phyloP scores from a whole-genome alignment of 2,329 filamentous ascomycete genomes.

The Rachicladosporium sp. region DNA sequence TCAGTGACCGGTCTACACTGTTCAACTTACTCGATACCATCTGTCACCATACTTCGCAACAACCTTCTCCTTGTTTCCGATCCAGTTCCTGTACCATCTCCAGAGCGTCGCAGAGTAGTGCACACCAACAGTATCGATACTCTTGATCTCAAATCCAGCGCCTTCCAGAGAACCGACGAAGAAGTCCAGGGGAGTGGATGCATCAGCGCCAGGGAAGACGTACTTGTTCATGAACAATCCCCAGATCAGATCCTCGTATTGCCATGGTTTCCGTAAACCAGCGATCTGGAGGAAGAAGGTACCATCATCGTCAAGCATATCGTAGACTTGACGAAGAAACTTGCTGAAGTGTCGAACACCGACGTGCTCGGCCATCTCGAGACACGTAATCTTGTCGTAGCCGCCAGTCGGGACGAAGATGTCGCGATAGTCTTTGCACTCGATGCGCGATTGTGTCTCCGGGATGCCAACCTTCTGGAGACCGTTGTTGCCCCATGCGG shows the following conservation, averaged over 20 bases:
- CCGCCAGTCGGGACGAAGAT: conserved; percentile 61
- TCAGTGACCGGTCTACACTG: no score
- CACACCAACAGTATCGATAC: conserved; percentile 82
- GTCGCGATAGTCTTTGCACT: conserved; percentile 96
- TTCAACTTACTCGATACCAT: conserved; percentile 58
- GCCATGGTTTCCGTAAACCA: conserved; percentile 87
- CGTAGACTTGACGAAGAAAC: conserved; percentile 77
- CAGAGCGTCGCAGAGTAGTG: conserved; percentile 95
- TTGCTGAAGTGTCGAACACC: conserved; percentile 75
- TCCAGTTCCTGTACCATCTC: conserved; percentile 98
- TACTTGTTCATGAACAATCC: conserved; percentile 96
- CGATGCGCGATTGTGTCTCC: conserved; percentile 79
- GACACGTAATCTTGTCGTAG: conserved; percentile 95
- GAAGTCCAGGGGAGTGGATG: conserved; percentile 81
- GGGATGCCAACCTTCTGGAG: conserved; percentile 70
- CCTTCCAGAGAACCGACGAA: conserved; percentile 76
- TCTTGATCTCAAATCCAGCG: conserved; percentile 83
- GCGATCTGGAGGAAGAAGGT: conserved; percentile 93
- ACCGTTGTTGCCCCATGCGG: conserved; percentile 87
- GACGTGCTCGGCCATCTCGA: conserved; percentile 98
- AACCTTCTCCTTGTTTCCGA: conserved; percentile 84
- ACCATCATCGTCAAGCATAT: conserved; percentile 95
- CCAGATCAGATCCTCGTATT: conserved; percentile 97
- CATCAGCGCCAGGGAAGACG: conserved; percentile 92
- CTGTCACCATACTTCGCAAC: conserved; percentile 86